Conservation (phyloP, 2,329 filamentous ascomycete genomes). For the Penicillium rolfsii region DNA sequence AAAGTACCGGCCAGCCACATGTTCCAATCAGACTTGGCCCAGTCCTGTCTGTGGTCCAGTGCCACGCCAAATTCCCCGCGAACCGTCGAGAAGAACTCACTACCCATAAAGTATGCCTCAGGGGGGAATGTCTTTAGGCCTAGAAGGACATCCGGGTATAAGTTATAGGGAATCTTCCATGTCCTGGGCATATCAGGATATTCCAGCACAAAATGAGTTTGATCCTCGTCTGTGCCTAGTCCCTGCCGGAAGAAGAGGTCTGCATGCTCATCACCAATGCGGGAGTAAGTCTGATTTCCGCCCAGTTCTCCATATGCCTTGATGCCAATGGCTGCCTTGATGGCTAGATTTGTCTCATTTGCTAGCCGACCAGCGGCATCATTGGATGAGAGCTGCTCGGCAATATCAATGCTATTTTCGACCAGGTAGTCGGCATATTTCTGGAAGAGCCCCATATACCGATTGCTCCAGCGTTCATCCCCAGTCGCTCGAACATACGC, state of each 20-base stretch:
- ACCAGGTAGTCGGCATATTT: slow-evolving; percentile 49
- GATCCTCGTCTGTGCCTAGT: slow-evolving; percentile 39
- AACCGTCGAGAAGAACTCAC: slow-evolving; percentile 42
- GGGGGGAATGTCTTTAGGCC: slow-evolving; percentile 44
- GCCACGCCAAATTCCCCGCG: slow-evolving; percentile 44
- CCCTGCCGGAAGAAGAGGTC: slow-evolving; percentile 40
- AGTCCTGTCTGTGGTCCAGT: slow-evolving; percentile 46
- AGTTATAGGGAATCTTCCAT: slow-evolving; percentile 48
- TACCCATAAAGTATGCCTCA: slow-evolving; percentile 42
- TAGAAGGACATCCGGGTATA: slow-evolving; percentile 48
- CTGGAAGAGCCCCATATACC: slow-evolving; percentile 42
- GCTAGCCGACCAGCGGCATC: slow-evolving; percentile 46
- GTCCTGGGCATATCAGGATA: slow-evolving; percentile 40
- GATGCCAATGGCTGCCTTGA: slow-evolving; percentile 54
- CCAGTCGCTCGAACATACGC: slow-evolving; percentile 46
- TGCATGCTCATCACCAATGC: slow-evolving; percentile 41
- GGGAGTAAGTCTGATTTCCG: slow-evolving; percentile 42
- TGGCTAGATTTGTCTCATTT: slow-evolving; percentile 53
- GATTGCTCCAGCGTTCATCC: slow-evolving; percentile 41
- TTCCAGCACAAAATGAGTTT: slow-evolving; percentile 47
- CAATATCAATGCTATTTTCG: slow-evolving; percentile 44
- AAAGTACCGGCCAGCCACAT: slow-evolving; percentile 48
- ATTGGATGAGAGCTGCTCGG: slow-evolving; percentile 48
- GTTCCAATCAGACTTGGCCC: slow-evolving; percentile 52
- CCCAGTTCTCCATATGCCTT: slow-evolving; percentile 49